Conservation (phyloP, 768 basidiomycete species). For the Leccinum arenicola region DNA sequence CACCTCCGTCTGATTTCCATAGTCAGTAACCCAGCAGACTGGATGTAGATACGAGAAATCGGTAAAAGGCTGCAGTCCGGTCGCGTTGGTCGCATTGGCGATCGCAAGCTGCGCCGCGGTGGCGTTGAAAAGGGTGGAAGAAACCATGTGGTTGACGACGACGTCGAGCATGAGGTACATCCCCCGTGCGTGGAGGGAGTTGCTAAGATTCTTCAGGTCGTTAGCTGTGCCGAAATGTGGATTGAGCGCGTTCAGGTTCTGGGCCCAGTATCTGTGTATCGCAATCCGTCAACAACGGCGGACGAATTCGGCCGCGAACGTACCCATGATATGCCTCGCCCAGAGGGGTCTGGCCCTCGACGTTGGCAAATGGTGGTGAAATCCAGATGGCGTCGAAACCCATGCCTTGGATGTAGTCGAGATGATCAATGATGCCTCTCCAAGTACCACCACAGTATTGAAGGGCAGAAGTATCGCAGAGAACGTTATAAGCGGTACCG, state of each 20-base stretch:
- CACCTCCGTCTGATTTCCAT: slow-evolving; percentile 44
- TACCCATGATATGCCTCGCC: slow-evolving; percentile 60
- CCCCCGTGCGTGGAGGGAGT: slow-evolving; percentile 45
- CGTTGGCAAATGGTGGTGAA: slow-evolving; percentile 50
- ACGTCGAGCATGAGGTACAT: slow-evolving; percentile 66
- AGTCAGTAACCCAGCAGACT: slow-evolving; percentile 41
- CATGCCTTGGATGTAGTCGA: slow-evolving; percentile 64
- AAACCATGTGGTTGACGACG: slow-evolving; percentile 61
- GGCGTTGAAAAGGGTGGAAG: slow-evolving; percentile 25
- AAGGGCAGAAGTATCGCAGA: slow-evolving; percentile 46
- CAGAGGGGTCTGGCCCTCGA: slow-evolving; percentile 45
- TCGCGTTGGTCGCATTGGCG: slow-evolving; percentile 19
- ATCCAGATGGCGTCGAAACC: slow-evolving; percentile 63
- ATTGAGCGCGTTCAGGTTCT: slow-evolving; percentile 48
- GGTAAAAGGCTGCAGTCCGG: slow-evolving; percentile 31
- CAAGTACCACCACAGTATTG: slow-evolving; percentile 60
- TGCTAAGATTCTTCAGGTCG: slow-evolving; percentile 48
- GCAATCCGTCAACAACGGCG: background rate
- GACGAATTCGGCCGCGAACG: background rate
- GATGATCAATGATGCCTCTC: slow-evolving; percentile 47
- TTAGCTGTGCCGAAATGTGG: slow-evolving; percentile 48
- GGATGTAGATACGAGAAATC: slow-evolving; percentile 38
- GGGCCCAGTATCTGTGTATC: slow-evolving; percentile 47
- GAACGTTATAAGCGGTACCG: slow-evolving; percentile 27
- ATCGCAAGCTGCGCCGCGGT: slow-evolving; percentile 24